Percentiles rank a stretch among this genome's conserved stretches.
These are phyloP conservation scores for Lactifluus pinguis DNA, from an alignment of 768 basidiomycete species.

Conservation along the genomic window DNA sequence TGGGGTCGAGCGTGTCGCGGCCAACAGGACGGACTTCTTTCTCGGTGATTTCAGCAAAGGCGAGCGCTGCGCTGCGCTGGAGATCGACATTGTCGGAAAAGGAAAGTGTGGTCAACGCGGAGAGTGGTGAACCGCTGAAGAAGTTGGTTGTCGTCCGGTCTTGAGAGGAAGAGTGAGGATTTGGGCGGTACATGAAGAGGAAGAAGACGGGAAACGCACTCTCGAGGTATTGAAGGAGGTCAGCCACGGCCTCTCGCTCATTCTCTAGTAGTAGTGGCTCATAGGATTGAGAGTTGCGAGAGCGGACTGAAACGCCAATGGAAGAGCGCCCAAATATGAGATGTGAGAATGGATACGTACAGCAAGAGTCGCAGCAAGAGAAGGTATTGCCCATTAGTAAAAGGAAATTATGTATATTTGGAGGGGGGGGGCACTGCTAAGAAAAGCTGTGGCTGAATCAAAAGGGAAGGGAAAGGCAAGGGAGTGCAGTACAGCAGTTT, in stretches of 20 bases:
- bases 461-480: not conserved
- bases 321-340: slow-evolving; percentile 3
- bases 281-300: slow-evolving; percentile 78
- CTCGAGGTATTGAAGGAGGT: slow-evolving; percentile 94
- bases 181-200: not conserved
- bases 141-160: slow-evolving; percentile 99
- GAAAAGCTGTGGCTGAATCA: slow-evolving; percentile 10
- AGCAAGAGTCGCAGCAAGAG: slow-evolving; percentile 81
- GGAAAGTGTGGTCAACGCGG: slow-evolving; percentile 90
- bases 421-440: not conserved
- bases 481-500: not conserved
- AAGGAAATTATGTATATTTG: not conserved
- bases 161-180: slow-evolving; percentile 26
- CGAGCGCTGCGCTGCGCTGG: slow-evolving; percentile 93
- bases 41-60: slow-evolving; percentile 99
- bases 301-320: slow-evolving; percentile 44
- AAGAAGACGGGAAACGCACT: slow-evolving; percentile 45
- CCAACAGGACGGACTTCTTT: slow-evolving; percentile 97
- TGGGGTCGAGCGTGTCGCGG: slow-evolving; percentile 95
- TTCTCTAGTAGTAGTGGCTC: slow-evolving; percentile 83
- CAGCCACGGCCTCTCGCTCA: slow-evolving; percentile 96
- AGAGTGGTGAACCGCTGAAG: slow-evolving; percentile 87
- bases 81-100: slow-evolving; percentile 99
- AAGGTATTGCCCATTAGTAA: slow-evolving; percentile 58
- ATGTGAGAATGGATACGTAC: slow-evolving; percentile 35